Evolutionary conservation across 1,284 basidiomycete genomes (phyloP), one percentile per base, ranked within the genome.

Genomic region (Albatrellus sp.): DNA sequence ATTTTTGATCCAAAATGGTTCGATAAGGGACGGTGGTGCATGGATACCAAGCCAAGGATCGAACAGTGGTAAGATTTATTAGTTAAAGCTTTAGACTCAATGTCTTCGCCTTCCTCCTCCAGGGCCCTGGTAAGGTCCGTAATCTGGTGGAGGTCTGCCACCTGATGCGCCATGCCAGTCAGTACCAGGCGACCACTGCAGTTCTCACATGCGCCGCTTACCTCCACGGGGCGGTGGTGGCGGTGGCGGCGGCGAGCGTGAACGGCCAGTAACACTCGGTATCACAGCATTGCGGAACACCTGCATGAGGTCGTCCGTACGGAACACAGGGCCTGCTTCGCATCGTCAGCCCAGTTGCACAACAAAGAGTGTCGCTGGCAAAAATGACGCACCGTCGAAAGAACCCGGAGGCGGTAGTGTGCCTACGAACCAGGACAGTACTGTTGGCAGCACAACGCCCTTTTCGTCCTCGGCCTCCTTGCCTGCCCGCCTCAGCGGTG

Each of bases 251-350:
- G 77, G 73, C 5, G 65, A 69, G 49, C 70, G 63, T 4, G 63
- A 54, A 46, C 66, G 56, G 31, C 64, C 46, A n/a, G 57, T 67
- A 14, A 58, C 69, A 46, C 75, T 80, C 4, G 86, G 84, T 44
- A 90, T 84, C 16, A 81, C 75, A 40, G 83, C 82, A 56, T 75
- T 82, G 38, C 77, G 70, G 58, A 90, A 79, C 17, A 90, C 58
- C 49, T 80, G 80, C 73, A 93, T 80, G 30, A 92, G 67, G 60
- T 92, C 89, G 41, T 92, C 89, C 2, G 83, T 82, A 44, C 85
- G 73, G 67, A 92, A 91, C 32, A 90, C 72, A 13, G 90, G 89
- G 2, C 89, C 89, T 90, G 51, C 10, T 37, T 50, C 53, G 24
- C 24, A 7, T 24, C 24, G 24, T 24, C 24, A 24, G 24, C 46